Conservation (phyloP, 78 protist species). For the Planoprotostelium fungivorum region DNA sequence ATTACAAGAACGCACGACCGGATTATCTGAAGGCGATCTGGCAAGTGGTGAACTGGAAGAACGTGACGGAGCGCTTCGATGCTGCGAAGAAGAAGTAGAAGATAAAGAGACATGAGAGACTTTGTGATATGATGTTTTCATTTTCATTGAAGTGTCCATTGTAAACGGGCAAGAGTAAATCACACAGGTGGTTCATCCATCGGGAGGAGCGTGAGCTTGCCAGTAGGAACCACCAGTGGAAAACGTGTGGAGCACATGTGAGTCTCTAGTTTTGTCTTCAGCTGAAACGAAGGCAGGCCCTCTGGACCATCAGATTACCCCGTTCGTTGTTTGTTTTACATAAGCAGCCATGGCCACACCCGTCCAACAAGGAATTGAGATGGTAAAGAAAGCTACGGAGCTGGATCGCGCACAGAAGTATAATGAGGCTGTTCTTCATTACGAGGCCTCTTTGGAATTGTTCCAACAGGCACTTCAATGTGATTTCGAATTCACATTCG, state of each 20-base stretch:
- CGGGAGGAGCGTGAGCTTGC: no score
- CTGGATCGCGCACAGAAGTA: neutral
- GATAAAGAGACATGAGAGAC: neutral
- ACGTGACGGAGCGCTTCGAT: constrained; percentile 73
- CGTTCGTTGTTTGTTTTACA: neutral
- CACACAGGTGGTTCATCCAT: no score
- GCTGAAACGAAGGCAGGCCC: neutral
- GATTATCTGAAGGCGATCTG: constrained; percentile 83
- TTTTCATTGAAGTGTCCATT: no score
- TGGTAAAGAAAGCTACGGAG: neutral
- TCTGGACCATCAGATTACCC: neutral
- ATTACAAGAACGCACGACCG: constrained; percentile 83
- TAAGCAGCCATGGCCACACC: neutral
- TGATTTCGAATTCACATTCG: no score
- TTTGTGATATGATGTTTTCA: no score
- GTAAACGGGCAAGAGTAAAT: no score
- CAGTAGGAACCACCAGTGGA: no score
- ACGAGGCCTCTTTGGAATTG: neutral
- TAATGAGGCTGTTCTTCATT: neutral
- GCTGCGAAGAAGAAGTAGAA: constrained; percentile 50
- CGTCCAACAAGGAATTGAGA: neutral
- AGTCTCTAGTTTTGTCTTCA: no score
- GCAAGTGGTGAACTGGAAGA: constrained; percentile 84
- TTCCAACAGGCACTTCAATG: neutral
- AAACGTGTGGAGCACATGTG: no score